phyloP scores from a whole-genome alignment of 257 asterid species.

The Paulownia fortunei region DNA sequence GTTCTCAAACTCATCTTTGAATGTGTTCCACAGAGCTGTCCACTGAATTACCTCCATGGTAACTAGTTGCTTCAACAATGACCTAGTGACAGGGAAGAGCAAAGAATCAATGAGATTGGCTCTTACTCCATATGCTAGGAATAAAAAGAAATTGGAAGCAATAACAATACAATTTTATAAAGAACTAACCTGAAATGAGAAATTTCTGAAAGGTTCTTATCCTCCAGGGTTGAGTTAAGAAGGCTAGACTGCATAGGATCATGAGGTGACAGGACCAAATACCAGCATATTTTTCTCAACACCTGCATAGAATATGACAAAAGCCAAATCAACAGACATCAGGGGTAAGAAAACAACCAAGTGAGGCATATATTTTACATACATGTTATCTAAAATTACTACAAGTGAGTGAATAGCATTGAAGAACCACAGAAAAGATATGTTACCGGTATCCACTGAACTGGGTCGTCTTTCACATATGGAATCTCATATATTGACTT shows the following conservation, averaged over 20 bases:
- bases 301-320: constrained; percentile 51
- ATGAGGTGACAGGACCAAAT: constrained; percentile 86
- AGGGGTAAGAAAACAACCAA: constrained; percentile 13
- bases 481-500: constrained; percentile 96
- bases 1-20: constrained; percentile 89
- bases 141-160: not conserved
- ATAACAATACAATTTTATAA: not conserved
- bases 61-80: constrained; percentile 76
- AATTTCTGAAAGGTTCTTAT: constrained; percentile 90
- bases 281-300: constrained; percentile 96
- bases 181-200: constrained; percentile 76
- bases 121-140: constrained; percentile 10
- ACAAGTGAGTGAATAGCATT: not conserved
- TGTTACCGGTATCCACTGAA: constrained; percentile 87
- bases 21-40: constrained; percentile 82
- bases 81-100: constrained; percentile 45
- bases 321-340: not conserved
- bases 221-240: constrained; percentile 91
- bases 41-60: constrained; percentile 97
- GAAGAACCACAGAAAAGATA: constrained; percentile 8
- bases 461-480: constrained; percentile 80
- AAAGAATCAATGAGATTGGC: constrained; percentile 23
- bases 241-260: constrained; percentile 99
- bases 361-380: not conserved
- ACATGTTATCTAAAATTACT: not conserved